Evolutionary conservation across 345 rosid species (phyloP).

Genomic region (Gossypium turneri): DNA sequence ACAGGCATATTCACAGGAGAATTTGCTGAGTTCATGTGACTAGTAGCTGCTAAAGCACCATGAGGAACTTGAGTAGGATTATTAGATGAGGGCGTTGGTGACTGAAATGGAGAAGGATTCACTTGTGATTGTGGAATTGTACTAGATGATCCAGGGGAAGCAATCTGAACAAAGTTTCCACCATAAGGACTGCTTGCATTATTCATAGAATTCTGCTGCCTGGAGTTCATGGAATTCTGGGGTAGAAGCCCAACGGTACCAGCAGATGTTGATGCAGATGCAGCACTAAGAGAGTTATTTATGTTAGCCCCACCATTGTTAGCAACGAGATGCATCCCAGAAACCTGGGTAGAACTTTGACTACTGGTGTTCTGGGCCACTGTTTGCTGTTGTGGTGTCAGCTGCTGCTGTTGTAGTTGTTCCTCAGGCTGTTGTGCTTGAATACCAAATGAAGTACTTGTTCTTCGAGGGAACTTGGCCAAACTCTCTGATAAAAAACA

Average conservation of each 20-base stretch:
- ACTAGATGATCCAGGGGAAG: conserved; percentile 74
- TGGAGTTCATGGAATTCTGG: conserved; percentile 82
- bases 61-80: conserved; percentile 54
- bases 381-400: conserved; percentile 43
- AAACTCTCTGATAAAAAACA: conserved; percentile 66
- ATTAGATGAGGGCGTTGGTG: conserved; percentile 61
- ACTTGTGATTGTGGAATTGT: conserved; percentile 62
- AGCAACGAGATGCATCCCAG: conserved; percentile 43
- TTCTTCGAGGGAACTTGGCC: conserved; percentile 86
- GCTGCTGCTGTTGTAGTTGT: conserved; percentile 40
- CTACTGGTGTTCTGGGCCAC: conserved; percentile 46
- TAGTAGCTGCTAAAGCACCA: conserved; percentile 42
- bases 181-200: conserved; percentile 77
- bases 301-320: conserved; percentile 48
- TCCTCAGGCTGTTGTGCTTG: conserved; percentile 64
- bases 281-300: conserved; percentile 53
- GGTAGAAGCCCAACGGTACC: conserved; percentile 82
- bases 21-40: conserved; percentile 53
- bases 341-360: conserved; percentile 47
- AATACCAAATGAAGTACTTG: conserved; percentile 47
- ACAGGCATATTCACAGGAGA: conserved; percentile 50
- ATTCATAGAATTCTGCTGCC: conserved; percentile 70
- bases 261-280: conserved; percentile 58
- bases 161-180: conserved; percentile 65
- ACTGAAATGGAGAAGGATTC: conserved; percentile 67